Percentiles rank a stretch among this genome's conserved stretches.
These are phyloP conservation scores for Aspergillus conjunctus DNA, from an alignment of 495 filamentous ascomycete genomes.

Conservation along the genomic window DNA sequence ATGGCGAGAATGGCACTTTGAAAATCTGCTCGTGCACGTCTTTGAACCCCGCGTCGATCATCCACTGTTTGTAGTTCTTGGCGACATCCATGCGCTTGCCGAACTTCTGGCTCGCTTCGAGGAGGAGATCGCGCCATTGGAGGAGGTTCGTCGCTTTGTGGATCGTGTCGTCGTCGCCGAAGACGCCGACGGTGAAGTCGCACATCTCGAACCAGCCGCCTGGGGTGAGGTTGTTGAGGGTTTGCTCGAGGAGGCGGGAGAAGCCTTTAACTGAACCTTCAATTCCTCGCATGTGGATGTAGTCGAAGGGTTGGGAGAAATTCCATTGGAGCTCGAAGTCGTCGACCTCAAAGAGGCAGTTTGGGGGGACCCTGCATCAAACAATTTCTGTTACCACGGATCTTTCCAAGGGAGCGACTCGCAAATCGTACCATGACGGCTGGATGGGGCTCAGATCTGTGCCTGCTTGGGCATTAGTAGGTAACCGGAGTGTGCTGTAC, in stretches of 20 bases:
- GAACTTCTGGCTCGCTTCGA: conserved; percentile 23
- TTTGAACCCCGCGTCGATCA: conserved; percentile 38
- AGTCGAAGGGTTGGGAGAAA: conserved; percentile 32
- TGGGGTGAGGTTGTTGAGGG: conserved; percentile 34
- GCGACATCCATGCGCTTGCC: conserved; percentile 34
- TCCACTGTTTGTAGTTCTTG: conserved; percentile 33
- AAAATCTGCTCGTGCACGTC: conserved; percentile 34
- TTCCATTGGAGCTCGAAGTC: conserved; percentile 37
- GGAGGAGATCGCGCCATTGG: conserved; percentile 28
- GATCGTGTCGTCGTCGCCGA: conserved; percentile 37
- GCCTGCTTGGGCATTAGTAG: conserved; percentile 23
- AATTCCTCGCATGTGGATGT: conserved; percentile 40
- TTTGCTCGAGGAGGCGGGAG: conserved; percentile 26
- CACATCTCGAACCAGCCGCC: conserved; percentile 47
- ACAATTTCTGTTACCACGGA: background rate
- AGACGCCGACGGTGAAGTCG: conserved; percentile 38
- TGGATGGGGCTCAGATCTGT: conserved; percentile 57
- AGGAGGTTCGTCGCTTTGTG: conserved; percentile 33
- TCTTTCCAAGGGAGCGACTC: conserved; percentile 29
- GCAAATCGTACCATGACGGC: conserved; percentile 46
- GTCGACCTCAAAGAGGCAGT: conserved; percentile 34
- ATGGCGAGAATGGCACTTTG: conserved; percentile 25
- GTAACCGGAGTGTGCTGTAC: too few relatives aligned
- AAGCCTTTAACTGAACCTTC: conserved; percentile 37
- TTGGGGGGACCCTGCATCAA: conserved; percentile 34